Base-by-base conservation (phyloP, 495 filamentous ascomycete genomes). In the Lophiostoma macrostomum region DNA sequence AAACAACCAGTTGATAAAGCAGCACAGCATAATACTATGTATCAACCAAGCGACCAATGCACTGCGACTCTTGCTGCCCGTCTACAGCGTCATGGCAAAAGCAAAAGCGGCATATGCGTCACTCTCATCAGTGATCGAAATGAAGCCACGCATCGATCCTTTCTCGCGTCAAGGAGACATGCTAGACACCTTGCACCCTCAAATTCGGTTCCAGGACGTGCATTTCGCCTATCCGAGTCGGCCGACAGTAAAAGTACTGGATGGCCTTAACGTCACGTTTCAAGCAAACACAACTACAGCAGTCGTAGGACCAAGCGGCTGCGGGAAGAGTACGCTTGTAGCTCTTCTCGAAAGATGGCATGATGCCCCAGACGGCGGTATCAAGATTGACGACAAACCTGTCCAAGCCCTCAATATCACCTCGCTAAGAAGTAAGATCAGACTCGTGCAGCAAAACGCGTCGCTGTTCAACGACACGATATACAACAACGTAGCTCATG, bases 271-370 rank as follows among this genome's bases (percentile, higher is more conserved):
- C 42, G 75, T 98, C 13, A 59, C 74, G 0, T 82, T 97, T 43
- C 84, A 85, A 11, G 88, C 91, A 16, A 90, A 90, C 14, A 90
- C 94, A 70, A 86, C 83, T n/a, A 91, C 88, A 19, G 90, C 91
- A 7, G 73, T 98, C 18, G 88, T 95, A 19, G 87, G 91, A 13
- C 82, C 90, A 16, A 88, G 87, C 23, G 90, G 91, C 4, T 88
- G 85, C 37, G 85, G 93, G 47, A 98, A 98, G 70, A 89, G 83
- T 61, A 98, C 91, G 1, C 86, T 96, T n/a, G 83, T 97, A 18
- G 91, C 89, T 11, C 71, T 98, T n/a, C 84, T 96, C 12, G 88
- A 96, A 67, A 76, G 93, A 25, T 97, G 96, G 66, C 97, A 97
- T 65, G 79, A 89, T 43, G 20, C 16, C 12, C 23, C 34, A 7